Base-by-base conservation (phyloP, 208 protist genomes). In the Acanthamoeba comandoni region DNA sequence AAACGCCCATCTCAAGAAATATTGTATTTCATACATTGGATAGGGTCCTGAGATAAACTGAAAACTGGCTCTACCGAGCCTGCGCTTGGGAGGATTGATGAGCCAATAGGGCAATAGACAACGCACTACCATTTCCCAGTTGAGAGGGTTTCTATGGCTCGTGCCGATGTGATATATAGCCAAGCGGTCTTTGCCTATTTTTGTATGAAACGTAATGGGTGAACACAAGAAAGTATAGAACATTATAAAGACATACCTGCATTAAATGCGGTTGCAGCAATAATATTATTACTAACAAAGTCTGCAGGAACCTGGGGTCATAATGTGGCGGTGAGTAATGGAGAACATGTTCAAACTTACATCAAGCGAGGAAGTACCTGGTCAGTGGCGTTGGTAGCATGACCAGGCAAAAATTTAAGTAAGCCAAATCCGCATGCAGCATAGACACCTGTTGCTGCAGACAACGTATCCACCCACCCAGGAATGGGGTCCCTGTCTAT, bases 371-470 rank as follows among this genome's bases (percentile, higher is more conserved):
- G 24, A 70, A 70, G 62, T 70, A 86, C 77, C 77, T 86, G 77
- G 51, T 86, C 77, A 7, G 77, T 86, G 9, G 55, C 77, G 29
- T 86, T 86, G 48, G 60, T 57, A 51, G 53, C 43, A 65, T 94
- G 75, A 26, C 90, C 93, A 22, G 87, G 85, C 48, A 94, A 75
- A 22, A 92, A 93, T 51, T 93, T 67, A 26, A 94, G 86, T 0
- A 94, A 24, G 51, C 93, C 93, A 69, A 94, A 88, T 79, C 93
- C 93, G 60, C 93, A 92, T 26, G 91, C 92, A 7, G 92, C 48
- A 67, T 92, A 91, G 8, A 92, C 77, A 8, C 91, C 93, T 55
- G 84, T 91, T 17, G 91, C 86, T 1, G 93, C 93, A 22, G 93
- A 70, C 9, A 94, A 60, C 1, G 82, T 89, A 35, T 94, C 93